Percentiles rank a stretch among this genome's conserved stretches.
Conservation (phyloP, 768 basidiomycete species). For the Calocera viscosa region DNA sequence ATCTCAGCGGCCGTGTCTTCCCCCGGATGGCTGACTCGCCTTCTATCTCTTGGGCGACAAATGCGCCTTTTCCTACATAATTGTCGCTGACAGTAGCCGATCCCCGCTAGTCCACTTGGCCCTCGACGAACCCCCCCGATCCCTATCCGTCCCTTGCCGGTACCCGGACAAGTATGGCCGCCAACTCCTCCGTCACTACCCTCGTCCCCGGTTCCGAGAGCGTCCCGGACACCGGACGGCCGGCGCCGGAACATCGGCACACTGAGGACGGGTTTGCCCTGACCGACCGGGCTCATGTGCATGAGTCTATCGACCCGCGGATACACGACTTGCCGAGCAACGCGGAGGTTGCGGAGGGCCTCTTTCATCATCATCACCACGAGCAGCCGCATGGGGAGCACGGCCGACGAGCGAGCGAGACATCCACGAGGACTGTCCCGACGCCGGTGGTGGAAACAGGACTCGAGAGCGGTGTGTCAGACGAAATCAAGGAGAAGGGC, state of each 20-base stretch:
- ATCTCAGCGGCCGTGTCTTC: too few relatives aligned
- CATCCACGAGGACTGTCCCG: background rate
- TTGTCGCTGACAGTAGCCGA: too few relatives aligned
- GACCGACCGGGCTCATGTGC: background rate
- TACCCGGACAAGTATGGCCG: background rate
- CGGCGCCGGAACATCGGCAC: background rate
- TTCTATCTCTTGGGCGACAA: too few relatives aligned
- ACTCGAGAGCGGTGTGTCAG: background rate
- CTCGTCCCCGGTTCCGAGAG: background rate
- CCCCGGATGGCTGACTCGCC: too few relatives aligned
- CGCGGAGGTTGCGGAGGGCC: background rate
- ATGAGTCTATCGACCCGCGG: background rate
- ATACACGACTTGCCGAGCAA: conserved; percentile 2
- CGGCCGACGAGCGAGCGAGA: background rate
- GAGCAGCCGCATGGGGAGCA: background rate
- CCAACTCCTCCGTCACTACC: background rate
- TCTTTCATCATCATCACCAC: background rate
- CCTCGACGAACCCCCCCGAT: background rate
- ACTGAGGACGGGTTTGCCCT: background rate
- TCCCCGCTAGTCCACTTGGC: background rate
- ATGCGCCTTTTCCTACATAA: too few relatives aligned
- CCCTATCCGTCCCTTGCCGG: background rate
- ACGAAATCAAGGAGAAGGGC: background rate
- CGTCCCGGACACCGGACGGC: background rate
- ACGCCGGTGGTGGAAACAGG: background rate